Evolutionary conservation across 2,329 filamentous ascomycete genomes (phyloP).

Genomic region (Fusarium sacchari): DNA sequence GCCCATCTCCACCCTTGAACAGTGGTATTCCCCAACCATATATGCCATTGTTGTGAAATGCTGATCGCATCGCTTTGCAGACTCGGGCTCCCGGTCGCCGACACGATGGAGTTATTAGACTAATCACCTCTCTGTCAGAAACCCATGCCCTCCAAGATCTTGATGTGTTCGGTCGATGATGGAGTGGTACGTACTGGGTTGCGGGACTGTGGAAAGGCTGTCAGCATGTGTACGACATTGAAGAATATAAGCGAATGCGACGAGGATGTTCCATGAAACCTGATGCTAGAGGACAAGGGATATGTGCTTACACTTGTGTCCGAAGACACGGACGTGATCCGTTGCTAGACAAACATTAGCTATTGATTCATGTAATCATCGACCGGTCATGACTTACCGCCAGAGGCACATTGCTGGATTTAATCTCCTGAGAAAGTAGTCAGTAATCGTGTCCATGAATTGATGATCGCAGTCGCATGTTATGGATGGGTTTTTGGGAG

Average conservation of each 20-base stretch:
- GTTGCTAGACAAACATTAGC: background rate
- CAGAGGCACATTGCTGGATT: accelerated
- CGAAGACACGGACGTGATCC: accelerated
- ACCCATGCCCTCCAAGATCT: background rate
- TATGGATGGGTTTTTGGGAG: background rate
- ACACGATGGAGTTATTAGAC: background rate
- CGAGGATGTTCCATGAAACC: background rate
- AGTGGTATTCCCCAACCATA: background rate
- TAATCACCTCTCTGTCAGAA: background rate
- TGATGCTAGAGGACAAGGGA: background rate
- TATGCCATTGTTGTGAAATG: accelerated
- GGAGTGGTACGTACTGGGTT: background rate
- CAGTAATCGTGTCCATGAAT: background rate
- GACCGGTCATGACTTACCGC: background rate
- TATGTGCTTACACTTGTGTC: accelerated
- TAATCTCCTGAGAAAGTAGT: accelerated
- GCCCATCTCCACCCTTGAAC: background rate
- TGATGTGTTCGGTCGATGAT: background rate
- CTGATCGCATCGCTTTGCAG: background rate
- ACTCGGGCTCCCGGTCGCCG: background rate
- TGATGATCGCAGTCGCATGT: background rate
- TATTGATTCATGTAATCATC: background rate
- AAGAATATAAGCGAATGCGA: background rate
- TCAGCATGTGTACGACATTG: background rate
- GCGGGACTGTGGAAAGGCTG: accelerated